Conservation (phyloP, 208 protist species). For the Spongospora subterranea region DNA sequence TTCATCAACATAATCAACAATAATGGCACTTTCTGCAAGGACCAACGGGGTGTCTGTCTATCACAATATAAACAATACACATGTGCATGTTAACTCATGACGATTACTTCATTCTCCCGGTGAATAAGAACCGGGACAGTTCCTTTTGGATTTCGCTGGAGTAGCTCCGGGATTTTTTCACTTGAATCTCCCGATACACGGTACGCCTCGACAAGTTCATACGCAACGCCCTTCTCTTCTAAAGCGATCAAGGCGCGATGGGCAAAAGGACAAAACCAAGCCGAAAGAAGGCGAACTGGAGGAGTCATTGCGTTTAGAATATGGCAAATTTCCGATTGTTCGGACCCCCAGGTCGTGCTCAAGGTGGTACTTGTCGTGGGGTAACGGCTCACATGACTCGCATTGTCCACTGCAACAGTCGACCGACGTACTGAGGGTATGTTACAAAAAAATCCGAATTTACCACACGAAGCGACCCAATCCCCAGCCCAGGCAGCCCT, state of each 20-base stretch:
- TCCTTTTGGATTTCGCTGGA: not conserved
- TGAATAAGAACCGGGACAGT: not conserved
- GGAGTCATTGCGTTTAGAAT: too few relatives aligned
- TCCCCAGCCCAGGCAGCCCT: too few relatives aligned
- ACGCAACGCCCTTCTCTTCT: not conserved
- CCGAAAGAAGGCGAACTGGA: not conserved
- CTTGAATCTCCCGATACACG: not conserved
- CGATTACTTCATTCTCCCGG: not conserved
- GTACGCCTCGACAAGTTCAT: not conserved
- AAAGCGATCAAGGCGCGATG: not conserved
- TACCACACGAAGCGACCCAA: too few relatives aligned
- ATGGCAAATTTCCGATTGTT: too few relatives aligned
- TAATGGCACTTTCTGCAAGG: not conserved
- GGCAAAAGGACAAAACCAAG: not conserved
- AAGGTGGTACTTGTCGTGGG: too few relatives aligned
- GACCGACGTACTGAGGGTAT: too few relatives aligned
- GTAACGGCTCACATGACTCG: too few relatives aligned
- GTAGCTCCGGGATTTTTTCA: not conserved
- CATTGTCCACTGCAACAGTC: too few relatives aligned
- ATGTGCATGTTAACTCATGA: too few relatives aligned
- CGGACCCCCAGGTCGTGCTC: too few relatives aligned
- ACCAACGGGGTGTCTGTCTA: not conserved
- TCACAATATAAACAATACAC: not conserved
- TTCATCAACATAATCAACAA: constrained; percentile 10
- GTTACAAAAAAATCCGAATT: too few relatives aligned